Conservation (phyloP, 495 filamentous ascomycete genomes). For the Ascodesmis nigricans region DNA sequence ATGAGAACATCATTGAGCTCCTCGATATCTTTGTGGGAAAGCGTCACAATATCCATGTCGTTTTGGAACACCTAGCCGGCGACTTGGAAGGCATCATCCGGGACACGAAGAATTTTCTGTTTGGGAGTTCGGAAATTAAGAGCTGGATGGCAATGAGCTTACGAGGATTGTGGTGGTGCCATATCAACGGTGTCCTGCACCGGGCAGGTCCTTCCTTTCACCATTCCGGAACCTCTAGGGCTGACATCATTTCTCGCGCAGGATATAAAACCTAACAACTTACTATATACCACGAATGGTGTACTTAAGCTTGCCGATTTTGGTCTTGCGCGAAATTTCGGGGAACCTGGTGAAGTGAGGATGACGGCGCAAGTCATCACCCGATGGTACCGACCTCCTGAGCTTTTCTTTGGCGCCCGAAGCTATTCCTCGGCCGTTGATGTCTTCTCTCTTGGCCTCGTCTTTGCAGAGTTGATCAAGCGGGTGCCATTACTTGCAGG, state of each 20-base stretch:
- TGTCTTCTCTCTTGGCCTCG: constrained; percentile 81
- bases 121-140: constrained; percentile 71
- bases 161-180: constrained; percentile 91
- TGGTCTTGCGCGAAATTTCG: constrained; percentile 70
- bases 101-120: constrained; percentile 48
- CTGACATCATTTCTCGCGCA: too few relatives aligned
- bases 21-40: constrained; percentile 83
- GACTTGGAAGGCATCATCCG: constrained; percentile 87
- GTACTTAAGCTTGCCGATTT: constrained; percentile 96
- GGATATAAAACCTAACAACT: constrained; percentile 98
- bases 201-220: constrained; percentile 24
- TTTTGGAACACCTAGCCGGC: constrained; percentile 83
- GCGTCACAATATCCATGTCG: constrained; percentile 79
- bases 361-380: constrained; percentile 97
- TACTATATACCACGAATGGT: constrained; percentile 79
- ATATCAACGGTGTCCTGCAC: constrained; percentile 82
- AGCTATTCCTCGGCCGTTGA: constrained; percentile 84
- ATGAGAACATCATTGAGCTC: constrained; percentile 85
- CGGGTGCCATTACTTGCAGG: constrained; percentile 60
- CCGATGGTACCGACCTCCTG: constrained; percentile 85
- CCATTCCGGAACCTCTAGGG: too few relatives aligned
- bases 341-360: constrained; percentile 50
- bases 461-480: constrained; percentile 78
- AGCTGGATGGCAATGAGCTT: constrained; percentile 95
- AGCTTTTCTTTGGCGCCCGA: constrained; percentile 71